Conservation (phyloP, 805 yeast species). For the Blastobotrys muscicola region DNA sequence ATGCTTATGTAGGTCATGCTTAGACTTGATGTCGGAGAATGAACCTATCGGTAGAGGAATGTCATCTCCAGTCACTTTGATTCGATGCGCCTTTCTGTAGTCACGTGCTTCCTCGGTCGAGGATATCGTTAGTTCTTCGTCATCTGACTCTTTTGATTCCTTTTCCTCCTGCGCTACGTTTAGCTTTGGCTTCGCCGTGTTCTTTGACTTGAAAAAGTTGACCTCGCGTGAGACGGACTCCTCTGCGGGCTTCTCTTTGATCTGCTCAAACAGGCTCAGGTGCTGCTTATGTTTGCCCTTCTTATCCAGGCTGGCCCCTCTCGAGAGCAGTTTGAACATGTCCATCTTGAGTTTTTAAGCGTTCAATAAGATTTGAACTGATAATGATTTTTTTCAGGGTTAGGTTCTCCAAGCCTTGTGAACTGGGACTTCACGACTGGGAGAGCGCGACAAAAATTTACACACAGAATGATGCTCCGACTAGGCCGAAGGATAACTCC, state of each 20-base stretch:
- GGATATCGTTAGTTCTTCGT: conserved; percentile 37
- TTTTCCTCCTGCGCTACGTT: conserved; percentile 24
- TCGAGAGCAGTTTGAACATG: conserved; percentile 69
- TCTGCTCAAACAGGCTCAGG: conserved; percentile 18
- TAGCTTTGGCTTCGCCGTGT: neutral
- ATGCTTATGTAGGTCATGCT: conserved; percentile 55
- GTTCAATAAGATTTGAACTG: neutral
- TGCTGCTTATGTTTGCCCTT: conserved; percentile 35
- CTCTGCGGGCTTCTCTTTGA: conserved; percentile 27
- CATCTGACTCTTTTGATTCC: conserved; percentile 25
- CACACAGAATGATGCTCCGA: neutral
- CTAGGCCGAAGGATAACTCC: neutral
- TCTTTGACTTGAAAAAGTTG: conserved; percentile 68
- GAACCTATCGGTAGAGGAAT: conserved; percentile 87
- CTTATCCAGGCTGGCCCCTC: conserved; percentile 77
- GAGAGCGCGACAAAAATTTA: neutral
- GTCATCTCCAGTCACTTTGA: conserved; percentile 76
- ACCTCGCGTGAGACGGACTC: conserved; percentile 53
- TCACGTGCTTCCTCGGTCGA: conserved; percentile 49
- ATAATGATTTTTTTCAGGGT: neutral
- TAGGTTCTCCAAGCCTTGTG: neutral
- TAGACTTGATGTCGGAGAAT: conserved; percentile 64
- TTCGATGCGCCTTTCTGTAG: conserved; percentile 50
- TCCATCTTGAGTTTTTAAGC: conserved; percentile 77
- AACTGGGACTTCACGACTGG: neutral